These are phyloP conservation scores for Leccinum subgranulosum DNA, from an alignment of 768 basidiomycete genomes.

Conservation along the genomic window DNA sequence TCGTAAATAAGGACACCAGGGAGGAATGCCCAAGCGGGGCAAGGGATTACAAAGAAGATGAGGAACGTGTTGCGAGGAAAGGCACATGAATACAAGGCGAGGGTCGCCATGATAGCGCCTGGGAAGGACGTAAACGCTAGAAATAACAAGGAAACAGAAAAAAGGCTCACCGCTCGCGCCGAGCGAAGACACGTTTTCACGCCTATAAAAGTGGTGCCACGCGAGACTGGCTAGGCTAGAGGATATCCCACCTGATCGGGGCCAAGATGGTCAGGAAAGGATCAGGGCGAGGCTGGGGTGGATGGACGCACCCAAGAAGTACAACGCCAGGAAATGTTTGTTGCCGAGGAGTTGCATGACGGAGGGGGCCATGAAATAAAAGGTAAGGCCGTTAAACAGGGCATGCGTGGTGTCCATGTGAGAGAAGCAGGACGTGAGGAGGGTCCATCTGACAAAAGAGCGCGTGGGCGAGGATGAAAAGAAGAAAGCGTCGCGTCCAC, in stretches of 20 bases:
- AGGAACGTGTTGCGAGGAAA: slow-evolving; percentile 64
- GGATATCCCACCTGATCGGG: slow-evolving; percentile 53
- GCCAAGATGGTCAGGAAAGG: neutral
- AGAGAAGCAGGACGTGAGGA: slow-evolving; percentile 69
- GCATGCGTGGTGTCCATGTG: slow-evolving; percentile 61
- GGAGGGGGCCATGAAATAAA: slow-evolving; percentile 70
- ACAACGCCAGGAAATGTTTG: slow-evolving; percentile 64
- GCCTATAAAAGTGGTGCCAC: slow-evolving; percentile 42
- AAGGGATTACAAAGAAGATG: slow-evolving; percentile 73
- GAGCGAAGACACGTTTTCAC: slow-evolving; percentile 36
- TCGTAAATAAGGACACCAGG: slow-evolving; percentile 49
- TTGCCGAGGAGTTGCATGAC: slow-evolving; percentile 65
- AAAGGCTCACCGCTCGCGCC: slow-evolving; percentile 70
- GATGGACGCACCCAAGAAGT: slow-evolving; percentile 57
- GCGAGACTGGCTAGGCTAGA: slow-evolving; percentile 46
- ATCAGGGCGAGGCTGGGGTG: neutral
- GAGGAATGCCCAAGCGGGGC: slow-evolving; percentile 76
- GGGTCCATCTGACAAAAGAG: slow-evolving; percentile 58
- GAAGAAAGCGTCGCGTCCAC: slow-evolving; percentile 17
- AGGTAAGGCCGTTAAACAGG: slow-evolving; percentile 74
- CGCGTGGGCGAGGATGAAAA: neutral
- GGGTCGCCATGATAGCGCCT: slow-evolving; percentile 70
- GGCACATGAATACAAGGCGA: slow-evolving; percentile 71
- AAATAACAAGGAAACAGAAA: neutral
- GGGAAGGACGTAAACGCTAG: slow-evolving; percentile 2